phyloP scores from a whole-genome alignment of 345 rosid species.

The Camelina sativa region DNA sequence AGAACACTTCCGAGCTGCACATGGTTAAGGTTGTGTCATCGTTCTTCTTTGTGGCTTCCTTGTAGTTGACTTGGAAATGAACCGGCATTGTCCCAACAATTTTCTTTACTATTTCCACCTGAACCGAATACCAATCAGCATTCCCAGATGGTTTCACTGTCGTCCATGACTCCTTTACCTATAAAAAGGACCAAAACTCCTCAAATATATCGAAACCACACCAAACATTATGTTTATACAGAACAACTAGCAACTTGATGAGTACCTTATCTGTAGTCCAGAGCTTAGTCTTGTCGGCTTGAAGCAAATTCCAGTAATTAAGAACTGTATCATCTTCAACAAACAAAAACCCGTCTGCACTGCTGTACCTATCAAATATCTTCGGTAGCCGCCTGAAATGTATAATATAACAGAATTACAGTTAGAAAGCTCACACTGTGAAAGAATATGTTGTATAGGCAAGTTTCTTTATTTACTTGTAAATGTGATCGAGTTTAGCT shows the following conservation, averaged over 20 bases:
- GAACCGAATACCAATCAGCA: conserved; percentile 69
- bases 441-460: conserved; percentile 45
- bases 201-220: neutral
- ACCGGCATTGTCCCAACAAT: conserved; percentile 78
- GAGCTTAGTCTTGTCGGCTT: conserved; percentile 83
- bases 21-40: conserved; percentile 55
- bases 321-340: conserved; percentile 90
- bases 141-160: conserved; percentile 53
- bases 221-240: neutral
- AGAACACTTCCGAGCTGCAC: conserved; percentile 89
- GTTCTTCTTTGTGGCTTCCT: conserved; percentile 62
- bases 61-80: conserved; percentile 88
- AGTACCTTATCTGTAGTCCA: conserved; percentile 91
- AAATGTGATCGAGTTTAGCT: conserved; percentile 69
- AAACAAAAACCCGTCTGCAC: conserved; percentile 94
- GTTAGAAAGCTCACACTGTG: conserved; percentile 10
- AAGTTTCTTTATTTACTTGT: conserved; percentile 82
- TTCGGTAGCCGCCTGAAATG: conserved; percentile 68
- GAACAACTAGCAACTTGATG: neutral
- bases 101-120: conserved; percentile 70
- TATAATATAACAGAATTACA: neutral
- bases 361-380: conserved; percentile 67
- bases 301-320: conserved; percentile 91
- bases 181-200: conserved; percentile 42
- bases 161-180: conserved; percentile 87